phyloP scores from a whole-genome alignment of 495 filamentous ascomycete species.

The Aspergillus nanangensis region DNA sequence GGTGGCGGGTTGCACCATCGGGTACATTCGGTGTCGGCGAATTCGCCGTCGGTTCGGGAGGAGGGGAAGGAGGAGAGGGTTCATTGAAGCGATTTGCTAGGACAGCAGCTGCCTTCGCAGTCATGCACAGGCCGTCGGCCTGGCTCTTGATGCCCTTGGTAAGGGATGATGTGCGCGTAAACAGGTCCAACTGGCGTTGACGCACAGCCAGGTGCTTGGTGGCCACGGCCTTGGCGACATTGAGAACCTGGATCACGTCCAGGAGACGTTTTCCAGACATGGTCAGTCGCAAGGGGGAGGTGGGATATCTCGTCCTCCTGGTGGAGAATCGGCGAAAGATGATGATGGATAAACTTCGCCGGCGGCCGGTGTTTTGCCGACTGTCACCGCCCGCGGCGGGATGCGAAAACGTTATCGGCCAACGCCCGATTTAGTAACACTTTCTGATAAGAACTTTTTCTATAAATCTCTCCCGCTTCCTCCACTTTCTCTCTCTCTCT shows the following conservation, averaged over 20 bases:
- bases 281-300: no score
- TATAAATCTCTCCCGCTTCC: background rate
- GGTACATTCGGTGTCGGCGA: no score
- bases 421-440: no score
- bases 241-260: conserved; percentile 73
- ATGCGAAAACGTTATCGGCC: no score
- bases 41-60: conserved; percentile 1
- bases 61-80: conserved; percentile 15
- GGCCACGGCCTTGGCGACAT: conserved; percentile 72
- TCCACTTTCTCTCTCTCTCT: background rate
- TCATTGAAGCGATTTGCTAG: conserved; percentile 56
- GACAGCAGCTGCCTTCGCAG: conserved; percentile 57
- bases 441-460: background rate
- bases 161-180: conserved; percentile 70
- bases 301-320: no score
- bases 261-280: conserved; percentile 72
- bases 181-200: conserved; percentile 71
- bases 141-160: conserved; percentile 61
- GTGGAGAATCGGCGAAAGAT: no score
- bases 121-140: conserved; percentile 58
- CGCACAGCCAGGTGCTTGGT: conserved; percentile 77
- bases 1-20: background rate
- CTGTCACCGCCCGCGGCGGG: conserved; percentile 1
- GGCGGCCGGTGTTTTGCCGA: conserved; percentile 10
- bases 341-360: conserved; percentile 11